Percentiles rank a stretch among this genome's conserved stretches.
phyloP scores from a whole-genome alignment of 2,329 filamentous ascomycete genomes.

The Trichoderma sp. region DNA sequence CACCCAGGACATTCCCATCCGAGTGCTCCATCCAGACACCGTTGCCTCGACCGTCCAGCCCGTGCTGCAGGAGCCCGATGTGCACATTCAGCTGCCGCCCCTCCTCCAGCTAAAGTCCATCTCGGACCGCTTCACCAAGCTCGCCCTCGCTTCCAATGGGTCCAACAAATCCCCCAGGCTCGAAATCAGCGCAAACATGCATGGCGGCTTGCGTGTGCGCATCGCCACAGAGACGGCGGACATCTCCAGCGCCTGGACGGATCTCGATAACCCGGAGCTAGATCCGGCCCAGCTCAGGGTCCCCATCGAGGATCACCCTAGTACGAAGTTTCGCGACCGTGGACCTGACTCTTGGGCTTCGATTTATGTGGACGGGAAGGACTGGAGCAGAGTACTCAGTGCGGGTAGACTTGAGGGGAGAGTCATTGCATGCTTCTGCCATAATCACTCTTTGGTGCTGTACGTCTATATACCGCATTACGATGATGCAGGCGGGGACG shows the following conservation, averaged over 20 bases:
- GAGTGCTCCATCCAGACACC: constrained; percentile 76
- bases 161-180: constrained; percentile 61
- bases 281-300: constrained; percentile 73
- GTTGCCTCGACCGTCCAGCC: constrained; percentile 96
- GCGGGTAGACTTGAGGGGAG: constrained; percentile 85
- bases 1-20: constrained; percentile 93
- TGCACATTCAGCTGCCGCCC: constrained; percentile 86
- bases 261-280: constrained; percentile 81
- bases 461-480: constrained; percentile 78
- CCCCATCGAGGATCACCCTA: constrained; percentile 75
- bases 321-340: constrained; percentile 71
- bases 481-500: constrained; percentile 63
- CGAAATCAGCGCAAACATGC: constrained; percentile 91
- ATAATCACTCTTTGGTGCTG: constrained; percentile 76
- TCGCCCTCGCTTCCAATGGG: constrained; percentile 56
- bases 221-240: constrained; percentile 80
- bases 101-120: constrained; percentile 88
- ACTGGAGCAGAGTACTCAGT: constrained; percentile 93
- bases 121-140: constrained; percentile 90
- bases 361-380: constrained; percentile 86
- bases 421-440: constrained; percentile 87
- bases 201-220: constrained; percentile 76
- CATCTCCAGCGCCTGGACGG: constrained; percentile 83
- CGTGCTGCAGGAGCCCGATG: constrained; percentile 83
- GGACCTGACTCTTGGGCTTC: constrained; percentile 84